Base-by-base conservation (phyloP, 1,284 basidiomycete genomes). In the Chondrostereum purpureum region DNA sequence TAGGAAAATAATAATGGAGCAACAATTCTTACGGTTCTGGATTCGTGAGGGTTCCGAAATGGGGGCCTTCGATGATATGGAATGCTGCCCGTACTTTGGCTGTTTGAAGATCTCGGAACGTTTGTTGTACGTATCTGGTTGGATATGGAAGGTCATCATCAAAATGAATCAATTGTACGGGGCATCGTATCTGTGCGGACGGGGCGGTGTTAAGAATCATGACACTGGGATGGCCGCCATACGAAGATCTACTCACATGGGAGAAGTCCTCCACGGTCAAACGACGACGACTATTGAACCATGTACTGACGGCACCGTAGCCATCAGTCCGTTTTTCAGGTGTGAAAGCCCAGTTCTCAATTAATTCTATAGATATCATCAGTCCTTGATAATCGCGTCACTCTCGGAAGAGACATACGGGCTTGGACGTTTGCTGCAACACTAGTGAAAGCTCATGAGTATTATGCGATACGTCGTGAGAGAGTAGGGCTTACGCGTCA, bases 11-110 rank as follows among this genome's bases (percentile, higher is more conserved):
- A 31, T 8, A 31, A 31, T 31, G 27, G n/a, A n/a, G n/a, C 27
- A 31, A 31, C 8, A 22, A 36, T 36, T 35, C 37, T 5, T 41
- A 41, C 39, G n/a, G 18, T 3, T 20, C 39, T 2, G 39, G 3
- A 21, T 23, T 14, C 10, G 39, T 41, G 20, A 51, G n/a, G 2
- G 3, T 20, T 38, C 72, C 62, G 46, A 64, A 65, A 49, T 69
- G 68, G 2, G 64, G 60, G 11, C 53, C 55, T 2, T 53, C 43
- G 2, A 69, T 48, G 4, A 52, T 43, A 2, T 49, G 31, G 1
- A 68, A 42, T 10, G 55, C 47, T 11, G 58, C 64, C 13, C 61
- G 39, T 8, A 67, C 51, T 0, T 55, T 62, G 2, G 60, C 64
- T 13, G 53, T 48, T 27, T 52, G 22, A 24, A 69, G 45, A 4